These are phyloP conservation scores for Podospora sp. DNA, from an alignment of 495 filamentous ascomycete genomes.

Conservation along the genomic window DNA sequence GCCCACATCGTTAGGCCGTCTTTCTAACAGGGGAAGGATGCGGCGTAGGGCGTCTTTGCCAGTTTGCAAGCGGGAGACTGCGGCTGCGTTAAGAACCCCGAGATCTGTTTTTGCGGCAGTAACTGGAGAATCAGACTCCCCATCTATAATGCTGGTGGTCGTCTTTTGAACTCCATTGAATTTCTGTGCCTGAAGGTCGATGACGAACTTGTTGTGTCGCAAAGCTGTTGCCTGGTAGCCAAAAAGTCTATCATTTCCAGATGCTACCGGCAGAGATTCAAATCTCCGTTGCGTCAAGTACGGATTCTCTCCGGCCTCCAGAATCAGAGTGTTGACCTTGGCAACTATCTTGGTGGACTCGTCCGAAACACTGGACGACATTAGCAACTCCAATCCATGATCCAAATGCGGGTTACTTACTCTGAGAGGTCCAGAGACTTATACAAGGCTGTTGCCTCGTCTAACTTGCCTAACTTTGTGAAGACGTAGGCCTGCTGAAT, in stretches of 20 bases:
- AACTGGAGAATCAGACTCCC: slow-evolving; percentile 52
- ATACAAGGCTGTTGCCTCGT: slow-evolving; percentile 70
- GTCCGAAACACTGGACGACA: slow-evolving; percentile 65
- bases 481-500: slow-evolving; percentile 87
- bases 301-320: slow-evolving; percentile 68
- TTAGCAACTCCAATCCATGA: slow-evolving; percentile 10
- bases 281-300: slow-evolving; percentile 73
- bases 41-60: slow-evolving; percentile 71
- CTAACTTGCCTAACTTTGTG: slow-evolving; percentile 67
- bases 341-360: slow-evolving; percentile 75
- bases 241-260: slow-evolving; percentile 73
- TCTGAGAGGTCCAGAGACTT: slow-evolving; percentile 56
- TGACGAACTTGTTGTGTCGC: slow-evolving; percentile 65
- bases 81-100: slow-evolving; percentile 80
- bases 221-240: slow-evolving; percentile 72
- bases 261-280: slow-evolving; percentile 57
- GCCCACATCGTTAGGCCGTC: slow-evolving; percentile 79
- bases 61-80: slow-evolving; percentile 63
- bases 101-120: slow-evolving; percentile 63
- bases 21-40: slow-evolving; percentile 73
- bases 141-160: slow-evolving; percentile 59
- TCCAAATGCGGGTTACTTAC: slow-evolving; percentile 29
- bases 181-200: slow-evolving; percentile 80
- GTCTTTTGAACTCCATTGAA: slow-evolving; percentile 69
- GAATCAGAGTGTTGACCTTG: slow-evolving; percentile 72